These are phyloP conservation scores for Nemania abortiva DNA, from an alignment of 2,329 filamentous ascomycete genomes.

Conservation along the genomic window DNA sequence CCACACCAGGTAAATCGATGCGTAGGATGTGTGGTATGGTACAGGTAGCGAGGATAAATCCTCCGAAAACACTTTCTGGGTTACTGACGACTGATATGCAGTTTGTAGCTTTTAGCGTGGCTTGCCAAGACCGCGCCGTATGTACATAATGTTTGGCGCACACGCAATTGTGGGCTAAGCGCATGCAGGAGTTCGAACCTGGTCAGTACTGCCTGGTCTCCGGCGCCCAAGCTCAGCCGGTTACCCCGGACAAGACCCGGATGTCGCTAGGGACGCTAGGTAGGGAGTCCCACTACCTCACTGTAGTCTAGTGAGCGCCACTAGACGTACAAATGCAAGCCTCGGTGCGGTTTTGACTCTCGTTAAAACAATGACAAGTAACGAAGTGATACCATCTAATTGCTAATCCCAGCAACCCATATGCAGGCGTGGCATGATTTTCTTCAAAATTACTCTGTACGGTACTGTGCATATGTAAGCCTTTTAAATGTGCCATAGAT, in stretches of 20 bases:
- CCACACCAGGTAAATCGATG: neutral
- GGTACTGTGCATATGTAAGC: neutral
- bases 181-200: conserved; percentile 11
- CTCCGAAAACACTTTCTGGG: neutral
- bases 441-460: neutral
- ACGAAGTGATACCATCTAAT: neutral
- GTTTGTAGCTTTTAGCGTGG: too few species aligned
- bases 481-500: too few species aligned
- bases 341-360: neutral
- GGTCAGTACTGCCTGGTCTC: neutral
- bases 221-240: neutral
- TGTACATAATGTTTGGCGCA: neutral
- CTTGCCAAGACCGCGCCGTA: neutral
- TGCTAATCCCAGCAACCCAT: neutral
- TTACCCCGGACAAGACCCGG: conserved; percentile 1
- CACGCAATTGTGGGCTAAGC: too few species aligned
- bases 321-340: neutral
- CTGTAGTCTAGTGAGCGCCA: neutral
- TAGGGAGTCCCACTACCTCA: neutral
- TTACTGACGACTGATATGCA: too few species aligned
- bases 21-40: neutral
- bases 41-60: conserved; percentile 1
- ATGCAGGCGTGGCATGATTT: conserved; percentile 20
- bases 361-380: conserved; percentile 1
- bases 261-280: conserved; percentile 18